Conservation (phyloP, 129 eudicot species). For the Escallonia herrerae region DNA sequence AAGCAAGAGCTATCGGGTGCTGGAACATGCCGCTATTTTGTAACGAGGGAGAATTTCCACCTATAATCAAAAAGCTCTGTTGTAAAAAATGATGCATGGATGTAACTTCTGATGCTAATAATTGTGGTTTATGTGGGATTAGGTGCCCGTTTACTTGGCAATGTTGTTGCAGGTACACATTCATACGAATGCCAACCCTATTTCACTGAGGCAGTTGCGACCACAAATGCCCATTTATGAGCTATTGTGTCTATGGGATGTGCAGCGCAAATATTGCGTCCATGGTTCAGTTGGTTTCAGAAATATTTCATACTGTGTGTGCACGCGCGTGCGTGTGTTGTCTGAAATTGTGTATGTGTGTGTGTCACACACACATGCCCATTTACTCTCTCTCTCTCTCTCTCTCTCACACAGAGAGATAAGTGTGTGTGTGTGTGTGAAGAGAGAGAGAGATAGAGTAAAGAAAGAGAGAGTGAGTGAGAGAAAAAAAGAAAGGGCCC, state of each 20-base stretch:
- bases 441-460: too few relatives aligned
- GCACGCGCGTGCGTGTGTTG: too few relatives aligned
- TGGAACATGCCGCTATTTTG: conserved; percentile 56
- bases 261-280: conserved; percentile 39
- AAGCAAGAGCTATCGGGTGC: conserved; percentile 46
- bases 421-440: too few relatives aligned
- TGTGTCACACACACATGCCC: too few relatives aligned
- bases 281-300: too few relatives aligned
- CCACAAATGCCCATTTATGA: conserved; percentile 39
- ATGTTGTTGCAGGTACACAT: conserved; percentile 59
- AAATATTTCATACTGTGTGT: too few relatives aligned
- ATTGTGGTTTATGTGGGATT: conserved; percentile 74
- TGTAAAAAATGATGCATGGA: conserved; percentile 70
- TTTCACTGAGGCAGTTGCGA: conserved; percentile 64
- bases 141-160: conserved; percentile 68
- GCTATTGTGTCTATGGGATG: conserved; percentile 55
- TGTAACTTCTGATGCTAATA: conserved; percentile 48
- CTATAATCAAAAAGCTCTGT: conserved; percentile 35
- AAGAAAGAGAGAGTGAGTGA: too few relatives aligned
- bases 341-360: too few relatives aligned
- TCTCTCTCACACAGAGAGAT: too few relatives aligned
- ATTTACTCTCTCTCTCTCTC: too few relatives aligned
- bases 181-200: conserved; percentile 35
- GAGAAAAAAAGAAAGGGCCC: too few relatives aligned
- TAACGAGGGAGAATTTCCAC: conserved; percentile 26